Percentiles rank a stretch among this genome's conserved stretches.
Evolutionary conservation across 2,329 filamentous ascomycete species (phyloP).

Genomic region (Cyclaneusma minus): DNA sequence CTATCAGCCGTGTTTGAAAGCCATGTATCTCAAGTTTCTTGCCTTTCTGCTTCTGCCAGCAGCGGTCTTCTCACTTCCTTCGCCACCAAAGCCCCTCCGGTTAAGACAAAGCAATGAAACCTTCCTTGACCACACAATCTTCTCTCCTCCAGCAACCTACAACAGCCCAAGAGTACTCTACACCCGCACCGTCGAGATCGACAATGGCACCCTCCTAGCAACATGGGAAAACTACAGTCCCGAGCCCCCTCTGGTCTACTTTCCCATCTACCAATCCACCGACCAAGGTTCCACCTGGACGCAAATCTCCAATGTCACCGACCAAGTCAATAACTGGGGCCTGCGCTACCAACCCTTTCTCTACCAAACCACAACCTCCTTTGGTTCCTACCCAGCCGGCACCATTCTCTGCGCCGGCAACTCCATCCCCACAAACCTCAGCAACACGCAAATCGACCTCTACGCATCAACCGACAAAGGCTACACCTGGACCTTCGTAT

Average conservation of each 20-base stretch:
- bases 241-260: constrained; percentile 32
- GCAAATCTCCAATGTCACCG: constrained; percentile 44
- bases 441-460: constrained; percentile 50
- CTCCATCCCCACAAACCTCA: constrained; percentile 32
- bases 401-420: constrained; percentile 42
- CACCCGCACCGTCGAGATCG: constrained; percentile 19
- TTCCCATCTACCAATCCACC: constrained; percentile 36
- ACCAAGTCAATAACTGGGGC: constrained; percentile 48
- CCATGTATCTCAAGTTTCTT: too few species aligned
- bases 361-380: constrained; percentile 40
- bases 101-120: too few species aligned
- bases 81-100: too few species aligned
- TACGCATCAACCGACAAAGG: constrained; percentile 49
- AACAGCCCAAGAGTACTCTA: constrained; percentile 17
- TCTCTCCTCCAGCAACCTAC: constrained; percentile 13
- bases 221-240: constrained; percentile 42
- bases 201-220: constrained; percentile 27
- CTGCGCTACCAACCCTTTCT: constrained; percentile 55
- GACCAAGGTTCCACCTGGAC: constrained; percentile 45
- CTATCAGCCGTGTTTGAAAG: too few species aligned
- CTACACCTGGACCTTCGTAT: constrained; percentile 50
- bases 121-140: constrained; percentile 15
- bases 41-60: too few species aligned
- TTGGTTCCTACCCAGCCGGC: constrained; percentile 43
- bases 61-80: too few species aligned